phyloP scores from a whole-genome alignment of 352 stramenopile genomes.

The Plasmopara halstedii region DNA sequence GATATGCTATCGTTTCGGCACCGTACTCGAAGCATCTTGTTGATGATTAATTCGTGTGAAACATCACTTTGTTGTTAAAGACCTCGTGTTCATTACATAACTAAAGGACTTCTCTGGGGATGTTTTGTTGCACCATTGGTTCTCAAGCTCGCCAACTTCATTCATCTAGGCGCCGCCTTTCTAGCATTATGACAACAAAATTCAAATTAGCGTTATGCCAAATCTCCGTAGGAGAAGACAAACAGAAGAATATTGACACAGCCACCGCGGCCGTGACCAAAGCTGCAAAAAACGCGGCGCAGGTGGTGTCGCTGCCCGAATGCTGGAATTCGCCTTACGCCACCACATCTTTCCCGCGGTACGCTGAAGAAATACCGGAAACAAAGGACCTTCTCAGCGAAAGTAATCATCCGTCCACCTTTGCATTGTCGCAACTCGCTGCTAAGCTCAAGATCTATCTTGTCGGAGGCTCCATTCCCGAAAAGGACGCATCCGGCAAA shows the following conservation, averaged over 20 bases:
- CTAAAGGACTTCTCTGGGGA: too few relatives aligned
- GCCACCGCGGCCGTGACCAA: conserved; percentile 54
- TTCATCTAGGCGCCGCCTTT: conserved; percentile 6
- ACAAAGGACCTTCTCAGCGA: conserved; percentile 44
- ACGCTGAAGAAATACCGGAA: conserved; percentile 94
- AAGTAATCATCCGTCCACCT: conserved; percentile 74
- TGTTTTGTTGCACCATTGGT: conserved; percentile 24
- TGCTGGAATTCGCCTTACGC: conserved; percentile 98
- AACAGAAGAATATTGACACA: conserved; percentile 78
- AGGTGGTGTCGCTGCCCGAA: conserved; percentile 91
- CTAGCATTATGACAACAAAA: conserved; percentile 42
- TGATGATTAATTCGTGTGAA: background rate
- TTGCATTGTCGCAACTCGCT: conserved; percentile 87
- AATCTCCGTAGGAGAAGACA: conserved; percentile 88
- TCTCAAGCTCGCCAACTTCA: conserved; percentile 15
- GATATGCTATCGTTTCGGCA: conserved; percentile 1
- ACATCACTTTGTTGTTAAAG: background rate
- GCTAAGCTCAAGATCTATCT: conserved; percentile 88
- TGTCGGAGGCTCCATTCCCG: conserved; percentile 96
- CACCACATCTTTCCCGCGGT: conserved; percentile 95
- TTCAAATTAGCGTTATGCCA: conserved; percentile 95
- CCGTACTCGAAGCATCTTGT: conserved; percentile 16
- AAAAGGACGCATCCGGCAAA: conserved; percentile 73
- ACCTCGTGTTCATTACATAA: too few relatives aligned
- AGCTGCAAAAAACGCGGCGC: conserved; percentile 63